Evolutionary conservation across 768 basidiomycete genomes (phyloP).

Genomic region (Lenzites betulinus): DNA sequence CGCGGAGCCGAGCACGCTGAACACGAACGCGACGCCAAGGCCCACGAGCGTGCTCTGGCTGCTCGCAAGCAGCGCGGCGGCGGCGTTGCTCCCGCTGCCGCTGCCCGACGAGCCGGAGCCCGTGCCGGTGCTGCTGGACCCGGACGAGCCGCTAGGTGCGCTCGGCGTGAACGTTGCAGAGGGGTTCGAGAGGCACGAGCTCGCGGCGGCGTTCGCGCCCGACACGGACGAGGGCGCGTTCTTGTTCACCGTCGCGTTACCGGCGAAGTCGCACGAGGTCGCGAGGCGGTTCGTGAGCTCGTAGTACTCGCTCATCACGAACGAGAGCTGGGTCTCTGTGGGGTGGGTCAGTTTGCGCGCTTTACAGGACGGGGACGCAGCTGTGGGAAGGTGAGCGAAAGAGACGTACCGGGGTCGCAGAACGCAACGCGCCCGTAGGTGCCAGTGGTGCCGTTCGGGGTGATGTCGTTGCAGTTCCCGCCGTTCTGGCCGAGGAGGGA

Average conservation of each 20-base stretch:
- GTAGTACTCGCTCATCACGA: conserved; percentile 79
- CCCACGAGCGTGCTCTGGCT: conserved; percentile 20
- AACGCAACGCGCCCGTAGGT: conserved; percentile 73
- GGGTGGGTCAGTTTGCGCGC: too few relatives aligned
- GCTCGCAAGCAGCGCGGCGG: conserved; percentile 9
- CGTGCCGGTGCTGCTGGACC: conserved; percentile 4
- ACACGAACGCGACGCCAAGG: conserved; percentile 19
- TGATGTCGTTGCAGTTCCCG: conserved; percentile 67
- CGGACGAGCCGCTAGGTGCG: conserved; percentile 27
- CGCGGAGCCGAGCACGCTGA: conserved; percentile 26
- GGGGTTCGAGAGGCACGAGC: conserved; percentile 68
- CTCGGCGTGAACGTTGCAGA: conserved; percentile 65
- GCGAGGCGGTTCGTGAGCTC: conserved; percentile 57
- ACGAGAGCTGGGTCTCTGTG: conserved; percentile 77
- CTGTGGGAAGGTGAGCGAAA: too few relatives aligned
- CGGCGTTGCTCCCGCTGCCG: conserved; percentile 18
- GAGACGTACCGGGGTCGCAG: conserved; percentile 78
- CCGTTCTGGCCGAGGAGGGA: conserved; percentile 60
- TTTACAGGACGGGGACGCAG: too few relatives aligned
- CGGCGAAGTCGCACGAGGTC: conserved; percentile 75
- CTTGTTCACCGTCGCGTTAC: conserved; percentile 80
- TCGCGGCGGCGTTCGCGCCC: conserved; percentile 56
- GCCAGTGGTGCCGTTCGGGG: conserved; percentile 71
- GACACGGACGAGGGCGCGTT: conserved; percentile 50
- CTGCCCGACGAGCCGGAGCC: conserved; percentile 5